Evolutionary conservation across 768 basidiomycete species (phyloP), one percentile per base, ranked within the genome.

Genomic region (Cyathus striatus): DNA sequence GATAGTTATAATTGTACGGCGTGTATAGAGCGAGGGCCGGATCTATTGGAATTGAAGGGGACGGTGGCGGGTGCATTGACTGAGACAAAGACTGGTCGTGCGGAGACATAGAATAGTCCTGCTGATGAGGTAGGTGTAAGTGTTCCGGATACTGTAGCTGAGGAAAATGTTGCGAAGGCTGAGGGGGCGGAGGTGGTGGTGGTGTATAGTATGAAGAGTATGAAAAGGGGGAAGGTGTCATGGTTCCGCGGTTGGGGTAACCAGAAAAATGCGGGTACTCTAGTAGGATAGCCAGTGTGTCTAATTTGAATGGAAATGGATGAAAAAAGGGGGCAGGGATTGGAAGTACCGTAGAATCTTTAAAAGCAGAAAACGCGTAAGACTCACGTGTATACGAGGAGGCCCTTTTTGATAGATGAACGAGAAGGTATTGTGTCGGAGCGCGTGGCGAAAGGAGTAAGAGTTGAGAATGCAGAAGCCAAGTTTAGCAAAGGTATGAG

Each of bases 11-110:
- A 55, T 86, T 86, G 58, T 85, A 86, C 0, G 72, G 61, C 3
- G 85, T 68, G 46, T 83, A 84, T 23, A 85, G 62, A n/a, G 81
- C 69, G 5, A 89, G 70, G 3, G 83, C 65, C 17, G 86, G 86
- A 62, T 89, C 84, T 42, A 87, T 82, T 25, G 78, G 79, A 40
- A 79, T 69, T 33, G 81, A 69, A 1, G 81, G 75, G 20, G 83
- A 79, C 41, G 76, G 73, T 43, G 81, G 74, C 9, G 71, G 70
- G 42, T 71, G 75, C 68, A 73, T 74, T 7, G 67, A 63, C 46
- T 75, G 75, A 23, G 61, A 50, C 47, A 64, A 49, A 16, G 56
- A 54, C 46, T 72, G 69, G 51, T 72, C 65, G 59, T 72, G 66
- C 47, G 71, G 65, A 41, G 60, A 59, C 56, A 54, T 67, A 47